These are phyloP conservation scores for Straminergon stramineum DNA, from an alignment of 225 moss, liverwort and hornwort genomes.

Conservation along the genomic window DNA sequence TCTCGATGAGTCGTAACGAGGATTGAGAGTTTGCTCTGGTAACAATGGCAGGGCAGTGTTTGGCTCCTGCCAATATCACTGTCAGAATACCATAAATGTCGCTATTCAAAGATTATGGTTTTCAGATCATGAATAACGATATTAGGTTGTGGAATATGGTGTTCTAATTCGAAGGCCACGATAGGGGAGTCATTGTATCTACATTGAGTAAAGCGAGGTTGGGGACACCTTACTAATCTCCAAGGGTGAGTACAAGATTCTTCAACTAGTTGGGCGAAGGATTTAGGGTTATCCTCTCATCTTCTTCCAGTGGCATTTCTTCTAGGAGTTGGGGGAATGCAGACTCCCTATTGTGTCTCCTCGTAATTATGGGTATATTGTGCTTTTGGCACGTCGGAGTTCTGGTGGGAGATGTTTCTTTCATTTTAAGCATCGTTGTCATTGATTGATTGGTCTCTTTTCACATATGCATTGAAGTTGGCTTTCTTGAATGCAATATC, in stretches of 20 bases:
- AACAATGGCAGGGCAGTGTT: slow-evolving; percentile 36
- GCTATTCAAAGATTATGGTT: slow-evolving; percentile 27
- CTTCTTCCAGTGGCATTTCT: not conserved
- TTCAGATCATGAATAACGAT: slow-evolving; percentile 39
- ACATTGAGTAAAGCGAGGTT: too few species aligned
- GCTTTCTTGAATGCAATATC: not conserved
- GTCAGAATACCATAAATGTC: slow-evolving; percentile 20
- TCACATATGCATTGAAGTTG: not conserved
- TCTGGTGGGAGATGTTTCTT: slow-evolving; percentile 38
- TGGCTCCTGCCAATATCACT: slow-evolving; percentile 27
- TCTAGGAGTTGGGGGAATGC: not conserved
- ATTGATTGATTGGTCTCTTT: not conserved
- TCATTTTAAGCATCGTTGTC: not conserved
- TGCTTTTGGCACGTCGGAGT: slow-evolving; percentile 45
- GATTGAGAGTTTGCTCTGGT: slow-evolving; percentile 40
- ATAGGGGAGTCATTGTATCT: not conserved
- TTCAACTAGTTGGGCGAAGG: not conserved
- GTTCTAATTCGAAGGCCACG: slow-evolving; percentile 5
- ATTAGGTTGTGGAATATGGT: slow-evolving; percentile 26
- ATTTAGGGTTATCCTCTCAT: not conserved
- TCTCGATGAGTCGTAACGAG: slow-evolving; percentile 20
- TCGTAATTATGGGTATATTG: not conserved
- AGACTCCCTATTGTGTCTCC: not conserved
- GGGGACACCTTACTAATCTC: not conserved
- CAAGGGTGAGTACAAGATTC: not conserved